phyloP scores from a whole-genome alignment of 2,329 filamentous ascomycete species.

The Nothophaeocryptopus gaeumannii region DNA sequence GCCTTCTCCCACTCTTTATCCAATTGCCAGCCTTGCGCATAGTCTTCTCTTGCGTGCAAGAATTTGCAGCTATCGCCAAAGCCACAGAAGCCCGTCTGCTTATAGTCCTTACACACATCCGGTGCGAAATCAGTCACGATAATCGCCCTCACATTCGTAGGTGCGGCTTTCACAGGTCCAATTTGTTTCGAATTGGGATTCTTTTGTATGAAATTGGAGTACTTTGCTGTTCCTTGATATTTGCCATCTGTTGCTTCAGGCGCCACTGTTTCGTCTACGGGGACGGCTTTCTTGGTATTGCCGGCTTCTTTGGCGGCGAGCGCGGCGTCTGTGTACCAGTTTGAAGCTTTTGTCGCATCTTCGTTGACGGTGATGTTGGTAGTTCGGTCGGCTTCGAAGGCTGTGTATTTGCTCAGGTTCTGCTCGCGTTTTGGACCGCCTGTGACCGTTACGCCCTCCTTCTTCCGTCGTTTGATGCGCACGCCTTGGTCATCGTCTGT shows the following conservation, averaged over 20 bases:
- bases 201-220: constrained; percentile 72
- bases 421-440: constrained; percentile 50
- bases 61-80: constrained; percentile 82
- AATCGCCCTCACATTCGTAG: constrained; percentile 85
- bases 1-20: constrained; percentile 90
- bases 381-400: constrained; percentile 58
- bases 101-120: constrained; percentile 94
- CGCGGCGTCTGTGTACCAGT: constrained; percentile 79
- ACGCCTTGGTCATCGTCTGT: constrained; percentile 76
- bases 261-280: constrained; percentile 42
- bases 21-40: constrained; percentile 91
- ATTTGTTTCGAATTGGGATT: constrained; percentile 72
- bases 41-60: constrained; percentile 71
- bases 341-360: constrained; percentile 83
- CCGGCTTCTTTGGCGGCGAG: constrained; percentile 31
- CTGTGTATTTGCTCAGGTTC: constrained; percentile 37
- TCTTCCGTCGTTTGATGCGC: constrained; percentile 75
- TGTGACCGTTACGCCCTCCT: constrained; percentile 62
- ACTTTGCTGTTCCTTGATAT: constrained; percentile 73
- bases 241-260: constrained; percentile 61
- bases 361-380: constrained; percentile 65
- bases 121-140: constrained; percentile 88
- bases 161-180: constrained; percentile 75
- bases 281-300: not conserved
- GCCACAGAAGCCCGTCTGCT: constrained; percentile 71